Conservation (phyloP, 1,284 basidiomycete genomes). For the Stygiomarasmius scandens region DNA sequence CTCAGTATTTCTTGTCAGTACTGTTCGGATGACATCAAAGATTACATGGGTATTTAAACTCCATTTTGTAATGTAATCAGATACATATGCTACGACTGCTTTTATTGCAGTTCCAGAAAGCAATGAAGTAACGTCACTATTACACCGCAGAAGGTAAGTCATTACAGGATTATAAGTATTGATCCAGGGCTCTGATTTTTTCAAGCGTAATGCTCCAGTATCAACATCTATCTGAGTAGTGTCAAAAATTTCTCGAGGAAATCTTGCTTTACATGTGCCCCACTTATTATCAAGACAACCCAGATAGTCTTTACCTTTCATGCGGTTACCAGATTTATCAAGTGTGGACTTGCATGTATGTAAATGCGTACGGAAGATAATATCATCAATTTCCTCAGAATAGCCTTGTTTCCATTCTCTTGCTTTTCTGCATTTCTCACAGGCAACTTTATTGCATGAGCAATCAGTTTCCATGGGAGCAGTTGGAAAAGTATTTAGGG, state of each 20-base stretch:
- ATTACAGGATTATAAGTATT: slow-evolving; percentile 33
- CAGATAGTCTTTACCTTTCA: slow-evolving; percentile 3
- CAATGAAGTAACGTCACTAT: slow-evolving; percentile 37
- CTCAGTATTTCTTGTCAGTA: slow-evolving; percentile 26
- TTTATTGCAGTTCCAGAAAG: slow-evolving; percentile 38
- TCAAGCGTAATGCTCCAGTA: slow-evolving; percentile 31
- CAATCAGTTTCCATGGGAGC: slow-evolving; percentile 9
- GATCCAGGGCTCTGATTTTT: slow-evolving; percentile 34
- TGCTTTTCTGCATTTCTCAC: too few species aligned
- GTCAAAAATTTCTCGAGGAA: slow-evolving; percentile 23
- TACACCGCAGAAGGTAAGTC: slow-evolving; percentile 35
- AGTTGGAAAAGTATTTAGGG: slow-evolving; percentile 9
- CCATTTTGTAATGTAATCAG: slow-evolving; percentile 42
- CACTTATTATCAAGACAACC: slow-evolving; percentile 19
- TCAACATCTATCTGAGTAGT: slow-evolving; percentile 23
- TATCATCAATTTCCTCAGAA: slow-evolving; percentile 15
- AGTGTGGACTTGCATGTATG: slow-evolving; percentile 14
- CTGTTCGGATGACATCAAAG: slow-evolving; percentile 31
- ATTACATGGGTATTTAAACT: slow-evolving; percentile 34
- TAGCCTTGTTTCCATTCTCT: not conserved
- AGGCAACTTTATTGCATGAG: too few species aligned
- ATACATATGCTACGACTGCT: slow-evolving; percentile 37
- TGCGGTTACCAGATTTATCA: not conserved
- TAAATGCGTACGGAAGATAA: slow-evolving; percentile 17
- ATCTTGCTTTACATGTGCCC: slow-evolving; percentile 26